These are phyloP conservation scores for Cutaneotrichosporon dermatis DNA, from an alignment of 1,284 basidiomycete genomes.

Conservation along the genomic window DNA sequence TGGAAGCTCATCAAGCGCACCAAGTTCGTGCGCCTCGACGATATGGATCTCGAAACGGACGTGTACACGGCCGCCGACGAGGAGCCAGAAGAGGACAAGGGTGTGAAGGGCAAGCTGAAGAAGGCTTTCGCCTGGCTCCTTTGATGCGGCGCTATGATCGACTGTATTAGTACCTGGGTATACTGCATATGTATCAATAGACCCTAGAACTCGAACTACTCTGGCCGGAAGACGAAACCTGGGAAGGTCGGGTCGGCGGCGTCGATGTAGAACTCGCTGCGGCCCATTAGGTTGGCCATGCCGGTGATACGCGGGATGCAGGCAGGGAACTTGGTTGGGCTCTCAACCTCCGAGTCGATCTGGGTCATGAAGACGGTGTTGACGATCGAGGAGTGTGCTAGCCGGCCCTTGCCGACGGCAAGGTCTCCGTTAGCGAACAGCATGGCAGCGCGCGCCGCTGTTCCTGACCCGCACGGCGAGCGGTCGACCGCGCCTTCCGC, in stretches of 20 bases:
- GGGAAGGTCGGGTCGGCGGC: constrained; percentile 16
- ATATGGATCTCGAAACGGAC: constrained; percentile 37
- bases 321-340: constrained; percentile 9
- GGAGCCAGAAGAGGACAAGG: neutral
- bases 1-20: constrained; percentile 41
- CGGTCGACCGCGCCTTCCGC: constrained; percentile 52
- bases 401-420: neutral
- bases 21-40: constrained; percentile 21
- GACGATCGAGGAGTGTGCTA: constrained; percentile 17
- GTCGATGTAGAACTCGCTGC: constrained; percentile 15
- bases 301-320: constrained; percentile 16
- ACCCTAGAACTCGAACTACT: neutral
- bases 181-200: neutral
- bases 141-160: neutral
- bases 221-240: constrained; percentile 18
- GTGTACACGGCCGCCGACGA: constrained; percentile 57
- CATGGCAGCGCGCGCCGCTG: constrained; percentile 50
- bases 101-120: neutral
- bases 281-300: constrained; percentile 16
- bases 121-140: neutral
- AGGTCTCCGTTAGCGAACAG: constrained; percentile 44
- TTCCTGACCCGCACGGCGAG: constrained; percentile 52
- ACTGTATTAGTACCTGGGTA: neutral
- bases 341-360: neutral
- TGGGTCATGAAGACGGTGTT: constrained; percentile 13